These are phyloP conservation scores for Colletotrichum shisoi DNA, from an alignment of 2,329 filamentous ascomycete species.

Conservation along the genomic window DNA sequence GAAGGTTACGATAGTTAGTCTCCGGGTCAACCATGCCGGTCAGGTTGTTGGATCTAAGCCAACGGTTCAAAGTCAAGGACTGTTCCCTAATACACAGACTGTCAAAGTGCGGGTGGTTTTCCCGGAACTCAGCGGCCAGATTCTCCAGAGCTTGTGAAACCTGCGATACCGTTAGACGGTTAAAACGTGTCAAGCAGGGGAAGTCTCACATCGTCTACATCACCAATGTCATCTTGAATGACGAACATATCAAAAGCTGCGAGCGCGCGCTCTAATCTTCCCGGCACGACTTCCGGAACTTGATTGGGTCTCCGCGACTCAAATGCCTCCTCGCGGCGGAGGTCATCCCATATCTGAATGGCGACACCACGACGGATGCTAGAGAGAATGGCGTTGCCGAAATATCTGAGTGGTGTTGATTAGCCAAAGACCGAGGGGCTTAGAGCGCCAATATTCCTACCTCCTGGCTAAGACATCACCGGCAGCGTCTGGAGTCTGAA, in stretches of 20 bases:
- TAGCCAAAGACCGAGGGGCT: slow-evolving; percentile 2
- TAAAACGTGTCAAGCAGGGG: slow-evolving; percentile 14
- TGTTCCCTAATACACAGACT: slow-evolving; percentile 69
- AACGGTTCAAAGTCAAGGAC: slow-evolving; percentile 72
- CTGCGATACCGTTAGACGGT: slow-evolving; percentile 50
- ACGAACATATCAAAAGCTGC: slow-evolving; percentile 92
- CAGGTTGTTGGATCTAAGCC: slow-evolving; percentile 73
- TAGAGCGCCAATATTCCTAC: slow-evolving; percentile 45
- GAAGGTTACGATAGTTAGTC: slow-evolving; percentile 76
- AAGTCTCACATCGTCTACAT: slow-evolving; percentile 71
- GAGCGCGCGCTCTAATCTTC: slow-evolving; percentile 73
- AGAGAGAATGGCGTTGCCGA: slow-evolving; percentile 75
- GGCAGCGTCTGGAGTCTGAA: slow-evolving; percentile 62
- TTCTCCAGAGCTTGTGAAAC: slow-evolving; percentile 70
- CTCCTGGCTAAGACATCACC: slow-evolving; percentile 81
- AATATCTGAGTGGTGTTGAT: slow-evolving; percentile 64
- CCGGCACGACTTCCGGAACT: slow-evolving; percentile 23
- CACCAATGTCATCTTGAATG: slow-evolving; percentile 73
- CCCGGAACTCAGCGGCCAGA: slow-evolving; percentile 65
- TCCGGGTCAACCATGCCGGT: slow-evolving; percentile 73
- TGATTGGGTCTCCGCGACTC: slow-evolving; percentile 6
- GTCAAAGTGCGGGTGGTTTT: slow-evolving; percentile 61
- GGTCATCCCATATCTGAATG: slow-evolving; percentile 73
- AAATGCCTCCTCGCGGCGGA: slow-evolving; percentile 51
- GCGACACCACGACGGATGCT: slow-evolving; percentile 83